phyloP scores from a whole-genome alignment of 1,284 basidiomycete species.

The Tylopilus sp. region DNA sequence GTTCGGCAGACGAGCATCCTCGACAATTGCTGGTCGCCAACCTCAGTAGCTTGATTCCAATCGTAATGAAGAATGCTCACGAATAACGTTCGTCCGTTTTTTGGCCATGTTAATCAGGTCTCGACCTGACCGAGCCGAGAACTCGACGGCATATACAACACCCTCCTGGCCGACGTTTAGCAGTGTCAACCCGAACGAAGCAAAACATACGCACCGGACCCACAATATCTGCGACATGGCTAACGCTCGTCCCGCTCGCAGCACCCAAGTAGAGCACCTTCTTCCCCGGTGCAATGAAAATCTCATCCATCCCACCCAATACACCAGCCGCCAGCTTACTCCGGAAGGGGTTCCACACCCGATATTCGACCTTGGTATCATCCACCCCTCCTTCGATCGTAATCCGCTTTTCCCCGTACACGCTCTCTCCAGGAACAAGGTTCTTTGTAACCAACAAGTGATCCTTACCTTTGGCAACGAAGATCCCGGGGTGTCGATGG shows the following conservation, averaged over 20 bases:
- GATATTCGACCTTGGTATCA: slow-evolving; percentile 94
- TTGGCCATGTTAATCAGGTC: slow-evolving; percentile 99
- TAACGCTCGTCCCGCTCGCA: slow-evolving; percentile 96
- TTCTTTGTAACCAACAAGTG: slow-evolving; percentile 98
- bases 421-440: slow-evolving; percentile 96
- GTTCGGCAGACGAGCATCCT: slow-evolving; percentile 96
- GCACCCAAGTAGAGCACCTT: slow-evolving; percentile 99
- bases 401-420: slow-evolving; percentile 99
- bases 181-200: slow-evolving; percentile 17
- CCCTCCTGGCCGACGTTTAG: slow-evolving; percentile 74
- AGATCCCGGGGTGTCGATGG: slow-evolving; percentile 94
- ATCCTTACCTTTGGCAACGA: slow-evolving; percentile 97
- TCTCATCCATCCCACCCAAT: slow-evolving; percentile 94
- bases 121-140: slow-evolving; percentile 96
- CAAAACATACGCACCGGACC: slow-evolving; percentile 77
- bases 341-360: slow-evolving; percentile 99
- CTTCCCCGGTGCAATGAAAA: slow-evolving; percentile 94
- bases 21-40: slow-evolving; percentile 84
- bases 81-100: slow-evolving; percentile 99
- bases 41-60: slow-evolving; percentile 9
- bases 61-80: slow-evolving; percentile 59
- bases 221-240: slow-evolving; percentile 98
- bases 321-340: slow-evolving; percentile 98
- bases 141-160: slow-evolving; percentile 98
- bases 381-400: slow-evolving; percentile 83